Base-by-base conservation (phyloP, 2,329 filamentous ascomycete species). In the Teratosphaeria gauchensis region DNA sequence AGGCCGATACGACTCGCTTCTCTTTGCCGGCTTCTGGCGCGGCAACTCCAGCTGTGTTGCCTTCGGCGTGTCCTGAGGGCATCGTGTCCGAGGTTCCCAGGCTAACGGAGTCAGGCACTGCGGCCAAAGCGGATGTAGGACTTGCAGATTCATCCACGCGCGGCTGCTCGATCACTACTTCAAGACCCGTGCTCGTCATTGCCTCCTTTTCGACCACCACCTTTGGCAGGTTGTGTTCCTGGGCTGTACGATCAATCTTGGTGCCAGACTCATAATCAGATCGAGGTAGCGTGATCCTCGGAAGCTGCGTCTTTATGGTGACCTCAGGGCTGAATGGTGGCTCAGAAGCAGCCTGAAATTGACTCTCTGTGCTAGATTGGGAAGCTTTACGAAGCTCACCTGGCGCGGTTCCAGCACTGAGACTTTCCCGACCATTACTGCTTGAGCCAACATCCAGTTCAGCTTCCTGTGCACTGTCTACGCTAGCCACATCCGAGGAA, bases 121-220 rank as follows among this genome's bases (percentile, higher is more conserved):
- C n/a, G 42, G 16, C 42, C n/a, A 11, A 19, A 19, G 4, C 19
- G n/a, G 19, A 21, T 32, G 16, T 32, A 12, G 19, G 5, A 30
- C 19, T 16, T 53, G 24, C 52, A 32, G 32, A 32, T 28, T 28
- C 9, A 31, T 54, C 56, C 57, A 35, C 56, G 54, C 54, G 32
- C 48, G 57, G 42, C 42, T 60, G 55, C 53, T 62, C 54, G 38
- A 55, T 53, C 38, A 54, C 55, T 55, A 61, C n/a, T 21, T 21
- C 42, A 57, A 53, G 51, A 32, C 14, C 51, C 57, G 46, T 33
- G 12, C 32, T 48, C 19, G 42, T n/a, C 5, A 30, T 56, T 56
- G 32, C 9, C 32, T 19, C 38, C 54, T 48, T 48, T 35, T 28
- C 24, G 8, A 30, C 24, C 33, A 3, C 54, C 33, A 31, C 32